Evolutionary conservation across 169 alveolate genomes (phyloP), one percentile per base, ranked within the genome.

Genomic region (Cryptosporidium xiaoi): DNA sequence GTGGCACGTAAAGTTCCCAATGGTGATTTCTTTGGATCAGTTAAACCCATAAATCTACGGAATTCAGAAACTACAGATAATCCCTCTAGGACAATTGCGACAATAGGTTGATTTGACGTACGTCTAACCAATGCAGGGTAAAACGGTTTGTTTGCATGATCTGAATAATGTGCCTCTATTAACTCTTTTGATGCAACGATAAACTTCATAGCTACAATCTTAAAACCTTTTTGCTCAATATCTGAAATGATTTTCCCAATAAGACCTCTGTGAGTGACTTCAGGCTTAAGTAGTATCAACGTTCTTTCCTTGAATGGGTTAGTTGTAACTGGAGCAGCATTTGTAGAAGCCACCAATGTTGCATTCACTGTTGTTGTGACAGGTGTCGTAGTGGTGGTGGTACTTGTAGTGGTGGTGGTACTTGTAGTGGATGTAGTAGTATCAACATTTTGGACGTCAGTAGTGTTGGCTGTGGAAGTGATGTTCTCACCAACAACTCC

Each of bases 1-100:
- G 58, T 51, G n/a, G 87, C 58, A 20, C 87, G 69, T 15, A 77
- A 60, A 2, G 87, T 77, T 0, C 87, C 87, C 3, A 77, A 24
- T 0, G 58, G 66, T 15, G 87, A 77, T n/a, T 44, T 62, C 50
- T 77, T 56, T 24, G 87, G 87, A 50, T 77, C 71, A 16, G 87
- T 77, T 2, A 46, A 62, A 40, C 87, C 87, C 87, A 77, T 77
- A 8, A 77, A 44, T 77, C 87, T 77, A 33, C 87, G 87, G 20
- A 77, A 56, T 71, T 77, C 87, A 18, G 87, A 20, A 29, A 77
- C 64, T 18, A 48, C 87, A 20, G 24, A 34, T 13, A 77, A 62
- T 10, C 87, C 87, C 53, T 77, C 87, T 0, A 77, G 64, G 0
- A 77, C 87, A 15, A 77, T 31, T 2, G 87, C 87, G 24, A 77